Percentiles rank a stretch among this genome's conserved stretches.
Conservation (phyloP, 768 basidiomycete species). For the Auricularia auricula-judae region DNA sequence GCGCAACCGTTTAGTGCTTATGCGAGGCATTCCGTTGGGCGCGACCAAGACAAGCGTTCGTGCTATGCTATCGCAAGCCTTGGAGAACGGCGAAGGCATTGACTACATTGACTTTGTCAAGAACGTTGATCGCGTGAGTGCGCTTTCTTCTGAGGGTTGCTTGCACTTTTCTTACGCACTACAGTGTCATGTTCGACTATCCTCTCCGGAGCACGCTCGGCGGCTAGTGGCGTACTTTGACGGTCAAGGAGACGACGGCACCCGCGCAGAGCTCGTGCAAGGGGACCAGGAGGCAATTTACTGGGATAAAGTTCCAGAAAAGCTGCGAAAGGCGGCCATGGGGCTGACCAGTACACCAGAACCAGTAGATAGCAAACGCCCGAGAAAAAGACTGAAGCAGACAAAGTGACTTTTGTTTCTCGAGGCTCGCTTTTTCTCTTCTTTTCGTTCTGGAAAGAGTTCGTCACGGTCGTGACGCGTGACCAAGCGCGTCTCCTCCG, state of each 20-base stretch:
- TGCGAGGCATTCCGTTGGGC: slow-evolving; percentile 56
- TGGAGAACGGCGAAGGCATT: slow-evolving; percentile 29
- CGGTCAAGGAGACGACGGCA: slow-evolving; percentile 14
- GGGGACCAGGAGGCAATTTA: slow-evolving; percentile 62
- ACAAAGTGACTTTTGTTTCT: too few relatives aligned
- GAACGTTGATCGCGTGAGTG: slow-evolving; percentile 58
- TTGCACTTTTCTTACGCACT: not conserved
- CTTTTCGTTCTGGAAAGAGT: not conserved
- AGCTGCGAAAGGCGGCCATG: slow-evolving; percentile 52
- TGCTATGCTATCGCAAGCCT: slow-evolving; percentile 38
- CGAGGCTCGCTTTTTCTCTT: too few relatives aligned
- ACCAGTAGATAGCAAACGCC: not conserved
- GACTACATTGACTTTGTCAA: slow-evolving; percentile 78
- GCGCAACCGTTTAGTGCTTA: slow-evolving; percentile 54
- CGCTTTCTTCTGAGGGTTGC: not conserved
- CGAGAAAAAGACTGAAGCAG: not conserved
- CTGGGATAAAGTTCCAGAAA: slow-evolving; percentile 73
- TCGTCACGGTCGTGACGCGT: not conserved
- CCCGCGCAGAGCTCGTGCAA: slow-evolving; percentile 52
- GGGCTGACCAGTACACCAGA: slow-evolving; percentile 3
- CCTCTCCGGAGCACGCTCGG: slow-evolving; percentile 36
- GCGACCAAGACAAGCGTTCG: slow-evolving; percentile 78
- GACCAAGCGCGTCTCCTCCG: not conserved
- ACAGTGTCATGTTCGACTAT: slow-evolving; percentile 66
- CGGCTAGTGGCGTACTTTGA: slow-evolving; percentile 36